These are phyloP conservation scores for Penium margaritaceum DNA, from an alignment of 139 green algal genomes.

Conservation along the genomic window DNA sequence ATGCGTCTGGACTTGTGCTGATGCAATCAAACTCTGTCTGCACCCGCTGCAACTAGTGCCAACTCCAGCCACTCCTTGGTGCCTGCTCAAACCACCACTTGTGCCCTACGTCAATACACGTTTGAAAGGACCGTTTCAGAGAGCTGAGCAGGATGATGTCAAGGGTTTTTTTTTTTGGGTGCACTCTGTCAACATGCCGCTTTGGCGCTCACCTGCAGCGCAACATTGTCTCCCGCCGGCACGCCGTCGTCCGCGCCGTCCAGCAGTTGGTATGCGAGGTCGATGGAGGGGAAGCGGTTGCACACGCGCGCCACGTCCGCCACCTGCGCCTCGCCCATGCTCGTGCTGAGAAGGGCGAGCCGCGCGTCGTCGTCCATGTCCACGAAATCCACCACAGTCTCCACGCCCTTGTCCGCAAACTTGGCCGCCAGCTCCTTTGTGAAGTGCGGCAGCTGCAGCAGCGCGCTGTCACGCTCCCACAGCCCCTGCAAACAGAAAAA, in stretches of 20 bases:
- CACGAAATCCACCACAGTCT: slow-evolving; percentile 81
- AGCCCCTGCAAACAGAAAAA: slow-evolving; percentile 57
- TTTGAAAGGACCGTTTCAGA: no score
- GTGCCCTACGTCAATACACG: no score
- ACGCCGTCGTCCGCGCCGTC: slow-evolving; percentile 41
- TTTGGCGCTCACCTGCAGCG: slow-evolving; percentile 17
- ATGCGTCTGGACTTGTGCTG: no score
- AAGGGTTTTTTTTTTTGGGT: no score
- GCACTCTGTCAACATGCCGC: no score
- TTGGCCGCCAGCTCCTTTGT: slow-evolving; percentile 61
- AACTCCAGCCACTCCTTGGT: no score
- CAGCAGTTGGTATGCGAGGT: slow-evolving; percentile 55
- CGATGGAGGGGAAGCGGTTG: slow-evolving; percentile 67
- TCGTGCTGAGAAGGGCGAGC: slow-evolving; percentile 65
- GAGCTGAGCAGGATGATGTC: no score
- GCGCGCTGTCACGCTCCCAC: slow-evolving; percentile 79
- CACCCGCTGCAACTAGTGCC: no score
- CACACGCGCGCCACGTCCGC: slow-evolving; percentile 64
- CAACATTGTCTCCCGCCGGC: slow-evolving; percentile 52
- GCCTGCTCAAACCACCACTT: no score
- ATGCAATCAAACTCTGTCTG: no score
- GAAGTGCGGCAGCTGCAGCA: slow-evolving; percentile 94
- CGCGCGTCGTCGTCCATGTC: slow-evolving; percentile 79
- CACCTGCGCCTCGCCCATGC: slow-evolving; percentile 74
- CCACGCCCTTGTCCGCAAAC: slow-evolving; percentile 55